Conservation (phyloP, 129 eudicot genomes). For the Flaveria bidentis region DNA sequence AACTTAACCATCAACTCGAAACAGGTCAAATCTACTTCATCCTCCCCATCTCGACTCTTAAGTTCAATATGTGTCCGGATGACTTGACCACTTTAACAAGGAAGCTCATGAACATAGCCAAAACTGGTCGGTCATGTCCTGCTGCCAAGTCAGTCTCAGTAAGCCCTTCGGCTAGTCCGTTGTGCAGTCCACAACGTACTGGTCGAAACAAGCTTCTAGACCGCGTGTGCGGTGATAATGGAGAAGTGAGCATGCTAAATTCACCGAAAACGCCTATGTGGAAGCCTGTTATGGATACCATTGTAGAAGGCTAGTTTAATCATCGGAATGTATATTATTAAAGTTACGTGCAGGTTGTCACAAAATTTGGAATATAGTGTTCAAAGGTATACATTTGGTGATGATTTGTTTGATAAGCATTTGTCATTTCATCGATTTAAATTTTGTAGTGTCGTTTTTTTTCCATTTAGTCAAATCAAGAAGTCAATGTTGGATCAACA, state of each 20-base stretch:
- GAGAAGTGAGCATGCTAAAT: not conserved
- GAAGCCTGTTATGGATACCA: slow-evolving; percentile 63
- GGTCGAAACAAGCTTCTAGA: not conserved
- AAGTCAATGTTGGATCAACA: not conserved
- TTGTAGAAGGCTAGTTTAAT: slow-evolving; percentile 46
- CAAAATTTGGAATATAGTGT: not conserved
- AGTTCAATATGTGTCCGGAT: slow-evolving; percentile 38
- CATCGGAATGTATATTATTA: slow-evolving; percentile 10
- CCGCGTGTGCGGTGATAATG: not conserved
- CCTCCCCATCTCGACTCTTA: slow-evolving; percentile 50
- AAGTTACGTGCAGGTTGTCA: not conserved
- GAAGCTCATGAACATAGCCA: slow-evolving; percentile 50
- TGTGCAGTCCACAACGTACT: slow-evolving; percentile 8
- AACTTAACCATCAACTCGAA: slow-evolving; percentile 38
- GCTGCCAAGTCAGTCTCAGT: slow-evolving; percentile 12
- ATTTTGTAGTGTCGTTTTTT: not conserved
- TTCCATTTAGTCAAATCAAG: not conserved
- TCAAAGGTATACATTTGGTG: not conserved
- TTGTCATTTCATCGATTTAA: not conserved
- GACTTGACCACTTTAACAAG: slow-evolving; percentile 51
- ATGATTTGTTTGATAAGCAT: no score
- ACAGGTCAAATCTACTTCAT: slow-evolving; percentile 53
- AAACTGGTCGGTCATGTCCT: slow-evolving; percentile 14
- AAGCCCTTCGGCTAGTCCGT: slow-evolving; percentile 27
- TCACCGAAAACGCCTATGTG: slow-evolving; percentile 37